Conservation (phyloP, 1,284 basidiomycete genomes). For the Lentinus polychrous region DNA sequence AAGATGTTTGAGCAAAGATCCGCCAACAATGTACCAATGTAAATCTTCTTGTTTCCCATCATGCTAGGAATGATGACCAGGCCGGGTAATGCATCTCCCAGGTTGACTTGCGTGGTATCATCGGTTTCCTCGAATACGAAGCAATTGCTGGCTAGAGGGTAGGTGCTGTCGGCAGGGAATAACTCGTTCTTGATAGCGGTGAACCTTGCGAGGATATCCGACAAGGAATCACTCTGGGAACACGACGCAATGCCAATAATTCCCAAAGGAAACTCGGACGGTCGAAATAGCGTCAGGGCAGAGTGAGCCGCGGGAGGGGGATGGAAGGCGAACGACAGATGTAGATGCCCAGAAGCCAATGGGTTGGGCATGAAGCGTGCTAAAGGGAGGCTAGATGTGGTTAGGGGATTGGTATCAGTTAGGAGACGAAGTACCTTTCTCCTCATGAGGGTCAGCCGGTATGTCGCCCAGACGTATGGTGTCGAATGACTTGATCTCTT, state of each 20-base stretch:
- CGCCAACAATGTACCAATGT: conserved; percentile 80
- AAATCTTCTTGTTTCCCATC: conserved; percentile 76
- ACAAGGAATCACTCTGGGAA: conserved; percentile 48
- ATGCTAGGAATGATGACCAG: conserved; percentile 70
- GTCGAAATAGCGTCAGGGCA: conserved; percentile 59
- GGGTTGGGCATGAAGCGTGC: conserved; percentile 80
- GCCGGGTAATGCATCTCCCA: conserved; percentile 52
- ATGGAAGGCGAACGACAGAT: conserved; percentile 67
- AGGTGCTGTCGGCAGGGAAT: conserved; percentile 59
- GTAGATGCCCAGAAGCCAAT: conserved; percentile 64
- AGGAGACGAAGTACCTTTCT: conserved; percentile 50
- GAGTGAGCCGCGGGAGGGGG: conserved; percentile 54
- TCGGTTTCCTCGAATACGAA: conserved; percentile 77
- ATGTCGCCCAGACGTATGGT: conserved; percentile 72
- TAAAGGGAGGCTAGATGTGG: conserved; percentile 21
- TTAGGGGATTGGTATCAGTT: conserved; percentile 2
- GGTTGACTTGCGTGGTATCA: conserved; percentile 44
- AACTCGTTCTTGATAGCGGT: conserved; percentile 53
- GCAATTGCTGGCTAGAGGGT: conserved; percentile 69
- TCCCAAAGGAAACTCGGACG: conserved; percentile 73
- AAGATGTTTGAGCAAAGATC: conserved; percentile 83
- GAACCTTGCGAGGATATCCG: conserved; percentile 60
- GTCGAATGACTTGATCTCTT: conserved; percentile 65
- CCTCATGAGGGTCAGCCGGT: conserved; percentile 69
- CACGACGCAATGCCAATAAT: conserved; percentile 73